Evolutionary conservation across 768 basidiomycete genomes (phyloP).

Genomic region (Tylopilus vinaceipallidus): DNA sequence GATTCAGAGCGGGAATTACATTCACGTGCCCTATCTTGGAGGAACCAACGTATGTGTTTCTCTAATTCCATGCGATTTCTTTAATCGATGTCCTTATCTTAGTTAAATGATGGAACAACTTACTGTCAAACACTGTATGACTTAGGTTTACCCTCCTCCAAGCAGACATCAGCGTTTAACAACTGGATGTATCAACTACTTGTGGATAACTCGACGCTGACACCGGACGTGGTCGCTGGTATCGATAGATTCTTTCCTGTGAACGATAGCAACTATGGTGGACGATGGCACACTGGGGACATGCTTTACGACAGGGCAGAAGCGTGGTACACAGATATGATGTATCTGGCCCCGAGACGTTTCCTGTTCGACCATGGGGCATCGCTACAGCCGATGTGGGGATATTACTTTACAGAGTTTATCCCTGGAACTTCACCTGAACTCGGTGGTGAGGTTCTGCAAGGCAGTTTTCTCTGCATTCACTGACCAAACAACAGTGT

Average conservation of each 20-base stretch:
- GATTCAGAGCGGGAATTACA: constrained; percentile 47
- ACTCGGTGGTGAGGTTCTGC: constrained; percentile 42
- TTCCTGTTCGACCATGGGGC: constrained; percentile 51
- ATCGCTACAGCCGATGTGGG: constrained; percentile 46
- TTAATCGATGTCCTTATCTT: too few relatives aligned
- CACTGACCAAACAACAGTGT: constrained; percentile 9
- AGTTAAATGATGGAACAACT: constrained; percentile 17
- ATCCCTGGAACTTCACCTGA: constrained; percentile 51
- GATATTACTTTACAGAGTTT: constrained; percentile 55
- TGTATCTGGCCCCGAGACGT: constrained; percentile 52
- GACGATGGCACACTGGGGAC: constrained; percentile 57
- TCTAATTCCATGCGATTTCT: background rate
- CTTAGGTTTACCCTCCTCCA: constrained; percentile 37
- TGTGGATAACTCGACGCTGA: constrained; percentile 43
- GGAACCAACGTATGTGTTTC: constrained; percentile 48
- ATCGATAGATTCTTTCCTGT: constrained; percentile 45
- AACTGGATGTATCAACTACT: constrained; percentile 47
- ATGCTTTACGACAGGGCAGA: constrained; percentile 54
- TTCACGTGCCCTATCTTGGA: constrained; percentile 52
- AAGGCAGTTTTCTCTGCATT: background rate
- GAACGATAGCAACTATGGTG: constrained; percentile 46
- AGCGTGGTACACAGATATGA: constrained; percentile 58
- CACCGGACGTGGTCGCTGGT: constrained; percentile 34
- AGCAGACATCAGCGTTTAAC: constrained; percentile 45
- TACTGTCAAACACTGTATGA: constrained; percentile 29